Evolutionary conservation across 768 basidiomycete genomes (phyloP), one percentile per base, ranked within the genome.

Genomic region (Leccinum pellstonianum): DNA sequence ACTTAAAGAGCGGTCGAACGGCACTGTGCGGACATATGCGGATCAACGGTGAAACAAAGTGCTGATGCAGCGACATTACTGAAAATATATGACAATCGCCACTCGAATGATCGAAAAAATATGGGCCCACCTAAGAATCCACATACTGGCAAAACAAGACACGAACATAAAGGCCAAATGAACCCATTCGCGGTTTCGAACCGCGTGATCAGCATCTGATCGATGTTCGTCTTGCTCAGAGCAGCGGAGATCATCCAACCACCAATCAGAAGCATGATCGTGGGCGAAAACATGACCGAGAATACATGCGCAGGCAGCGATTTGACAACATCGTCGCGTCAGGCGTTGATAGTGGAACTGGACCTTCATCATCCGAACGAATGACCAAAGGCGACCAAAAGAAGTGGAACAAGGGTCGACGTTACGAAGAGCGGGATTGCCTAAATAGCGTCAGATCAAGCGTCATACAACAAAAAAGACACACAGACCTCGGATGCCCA

Each of bases 61-160:
- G 96, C 97, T 10, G 96, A 95, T 17, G 97, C 97, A 4, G 97
- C 96, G 19, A 99, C 97, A 70, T 99, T 98, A 75, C 93, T 91
- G 55, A 56, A 37, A 58, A 54, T 38, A 38, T 5, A 25, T 55
- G 61, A 52, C 63, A 63, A 31, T 48, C 43, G 47, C 48, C 11
- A 35, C 12, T 59, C 27, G n/a, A 50, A 49, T 14, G 49, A 49
- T 7, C 46, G 12, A 31, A 49, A 15, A 8, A 41, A 48, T 33
- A 11, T 4, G 17, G 50, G 38, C 6, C 7, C 38, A 41, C 1
- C 38, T 17, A 3, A 41, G n/a, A n/a, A n/a, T 17, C 38, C 17
- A 38, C 38, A 41, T 11, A 5, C 38, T 41, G 38, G 10, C 4
- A 35, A 29, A 29, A 8, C 27, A 29, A 8, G 27, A 29, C 27